Conservation (phyloP, 2,329 filamentous ascomycete species). For the Trichoderma simmonsii region DNA sequence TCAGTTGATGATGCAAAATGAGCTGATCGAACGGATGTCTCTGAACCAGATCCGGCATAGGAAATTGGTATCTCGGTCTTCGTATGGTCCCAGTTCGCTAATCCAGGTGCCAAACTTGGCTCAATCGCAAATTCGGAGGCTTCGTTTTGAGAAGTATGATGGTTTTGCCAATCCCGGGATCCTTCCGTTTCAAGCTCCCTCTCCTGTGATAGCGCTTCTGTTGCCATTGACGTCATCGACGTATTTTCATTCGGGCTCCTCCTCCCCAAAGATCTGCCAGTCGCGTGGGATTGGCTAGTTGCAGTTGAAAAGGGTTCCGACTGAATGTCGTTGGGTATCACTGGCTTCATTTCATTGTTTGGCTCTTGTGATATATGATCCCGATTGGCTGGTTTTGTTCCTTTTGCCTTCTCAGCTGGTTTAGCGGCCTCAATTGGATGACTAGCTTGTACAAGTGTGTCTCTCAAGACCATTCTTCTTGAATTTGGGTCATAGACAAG, state of each 20-base stretch:
- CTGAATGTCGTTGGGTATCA: background rate
- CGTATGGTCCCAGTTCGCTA: background rate
- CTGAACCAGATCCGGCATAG: slow-evolving; percentile 42
- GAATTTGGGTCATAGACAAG: slow-evolving; percentile 66
- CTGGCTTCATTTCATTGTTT: background rate
- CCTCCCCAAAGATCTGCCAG: background rate
- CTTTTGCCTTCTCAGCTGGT: slow-evolving; percentile 18
- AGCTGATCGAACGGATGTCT: slow-evolving; percentile 64
- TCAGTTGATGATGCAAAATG: slow-evolving; percentile 62
- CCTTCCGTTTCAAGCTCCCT: background rate
- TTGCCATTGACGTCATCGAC: background rate
- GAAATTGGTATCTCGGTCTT: background rate
- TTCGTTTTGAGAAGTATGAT: background rate
- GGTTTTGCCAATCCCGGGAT: background rate
- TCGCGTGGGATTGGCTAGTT: background rate
- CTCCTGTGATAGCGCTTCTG: background rate
- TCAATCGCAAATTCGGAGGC: background rate
- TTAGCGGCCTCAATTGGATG: background rate
- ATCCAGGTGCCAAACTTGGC: background rate
- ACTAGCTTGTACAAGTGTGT: slow-evolving; percentile 36
- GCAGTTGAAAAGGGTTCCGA: background rate
- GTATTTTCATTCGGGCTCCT: background rate
- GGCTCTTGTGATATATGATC: background rate
- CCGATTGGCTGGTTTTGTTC: background rate
- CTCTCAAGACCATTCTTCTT: slow-evolving; percentile 55